These are phyloP conservation scores for Edaphochlamys debaryana DNA, from an alignment of 139 green algal species.

Conservation along the genomic window DNA sequence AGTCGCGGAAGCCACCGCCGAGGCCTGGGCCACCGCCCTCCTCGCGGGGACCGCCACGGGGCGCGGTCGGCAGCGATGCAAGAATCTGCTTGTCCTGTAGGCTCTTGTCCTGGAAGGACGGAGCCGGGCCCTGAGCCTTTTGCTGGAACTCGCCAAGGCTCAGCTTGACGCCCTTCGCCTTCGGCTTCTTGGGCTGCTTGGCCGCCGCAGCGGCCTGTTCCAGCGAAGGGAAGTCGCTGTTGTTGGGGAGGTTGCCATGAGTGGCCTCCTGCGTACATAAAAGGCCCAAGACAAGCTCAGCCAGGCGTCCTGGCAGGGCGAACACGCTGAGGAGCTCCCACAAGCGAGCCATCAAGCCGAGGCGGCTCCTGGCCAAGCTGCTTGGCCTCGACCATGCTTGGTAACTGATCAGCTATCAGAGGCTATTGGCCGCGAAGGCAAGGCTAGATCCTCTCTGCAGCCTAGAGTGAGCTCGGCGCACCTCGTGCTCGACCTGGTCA, in stretches of 20 bases:
- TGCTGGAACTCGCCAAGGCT: conserved; percentile 75
- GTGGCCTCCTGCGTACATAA: conserved; percentile 13
- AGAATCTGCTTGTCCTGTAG: conserved; percentile 61
- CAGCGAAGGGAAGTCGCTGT: conserved; percentile 77
- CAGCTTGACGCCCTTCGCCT: conserved; percentile 76
- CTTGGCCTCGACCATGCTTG: too few relatives aligned
- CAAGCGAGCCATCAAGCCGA: too few relatives aligned
- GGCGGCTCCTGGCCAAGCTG: too few relatives aligned
- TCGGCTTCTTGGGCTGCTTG: conserved; percentile 53
- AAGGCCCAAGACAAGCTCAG: not conserved
- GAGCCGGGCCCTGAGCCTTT: not conserved
- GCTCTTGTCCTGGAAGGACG: conserved; percentile 14
- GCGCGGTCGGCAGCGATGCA: conserved; percentile 69
- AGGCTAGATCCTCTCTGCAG: too few relatives aligned
- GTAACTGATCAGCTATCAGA: too few relatives aligned
- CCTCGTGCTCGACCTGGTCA: conserved; percentile 66
- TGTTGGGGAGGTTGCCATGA: conserved; percentile 33
- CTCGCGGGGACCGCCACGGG: conserved; percentile 49
- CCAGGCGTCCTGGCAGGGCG: not conserved
- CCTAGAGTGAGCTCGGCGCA: too few relatives aligned
- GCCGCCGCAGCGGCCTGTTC: conserved; percentile 61
- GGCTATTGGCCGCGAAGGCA: too few relatives aligned
- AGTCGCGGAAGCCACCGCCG: conserved; percentile 81
- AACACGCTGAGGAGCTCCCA: too few relatives aligned
- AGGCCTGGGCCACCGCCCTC: conserved; percentile 66